phyloP scores from a whole-genome alignment of 352 stramenopile species.

The Paralagenidium karlingii region DNA sequence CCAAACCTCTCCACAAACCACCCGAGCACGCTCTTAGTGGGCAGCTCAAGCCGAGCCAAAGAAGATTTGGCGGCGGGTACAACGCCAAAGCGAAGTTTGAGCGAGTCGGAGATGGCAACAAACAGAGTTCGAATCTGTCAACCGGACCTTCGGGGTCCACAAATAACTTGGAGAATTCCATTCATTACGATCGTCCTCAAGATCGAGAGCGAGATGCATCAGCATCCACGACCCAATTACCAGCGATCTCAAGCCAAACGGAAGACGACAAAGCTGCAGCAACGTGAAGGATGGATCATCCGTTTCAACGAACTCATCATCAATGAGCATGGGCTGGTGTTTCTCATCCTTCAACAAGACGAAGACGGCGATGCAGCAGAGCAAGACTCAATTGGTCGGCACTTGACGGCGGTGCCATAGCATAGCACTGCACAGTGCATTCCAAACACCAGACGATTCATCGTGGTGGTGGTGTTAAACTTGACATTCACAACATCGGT shows the following conservation, averaged over 20 bases:
- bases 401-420: constrained; percentile 66
- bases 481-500: constrained; percentile 67
- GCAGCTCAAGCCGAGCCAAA: too few species aligned
- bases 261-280: too few species aligned
- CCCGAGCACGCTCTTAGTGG: too few species aligned
- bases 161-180: too few species aligned
- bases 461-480: constrained; percentile 77
- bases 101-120: background rate
- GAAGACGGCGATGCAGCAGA: constrained; percentile 6
- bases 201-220: too few species aligned
- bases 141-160: too few species aligned
- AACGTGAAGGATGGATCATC: too few species aligned
- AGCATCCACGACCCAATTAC: too few species aligned
- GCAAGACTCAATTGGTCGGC: constrained; percentile 22
- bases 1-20: too few species aligned
- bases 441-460: constrained; percentile 76
- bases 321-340: background rate
- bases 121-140: background rate
- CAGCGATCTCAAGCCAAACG: too few species aligned
- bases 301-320: background rate
- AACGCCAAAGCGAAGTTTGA: constrained; percentile 15
- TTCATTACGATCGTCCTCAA: too few species aligned
- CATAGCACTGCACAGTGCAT: constrained; percentile 71
- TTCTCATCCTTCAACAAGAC: background rate
- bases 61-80: constrained; percentile 31